Evolutionary conservation across 2,329 filamentous ascomycete species (phyloP), one percentile per base, ranked within the genome.

Genomic region (Xylariaceae sp.): DNA sequence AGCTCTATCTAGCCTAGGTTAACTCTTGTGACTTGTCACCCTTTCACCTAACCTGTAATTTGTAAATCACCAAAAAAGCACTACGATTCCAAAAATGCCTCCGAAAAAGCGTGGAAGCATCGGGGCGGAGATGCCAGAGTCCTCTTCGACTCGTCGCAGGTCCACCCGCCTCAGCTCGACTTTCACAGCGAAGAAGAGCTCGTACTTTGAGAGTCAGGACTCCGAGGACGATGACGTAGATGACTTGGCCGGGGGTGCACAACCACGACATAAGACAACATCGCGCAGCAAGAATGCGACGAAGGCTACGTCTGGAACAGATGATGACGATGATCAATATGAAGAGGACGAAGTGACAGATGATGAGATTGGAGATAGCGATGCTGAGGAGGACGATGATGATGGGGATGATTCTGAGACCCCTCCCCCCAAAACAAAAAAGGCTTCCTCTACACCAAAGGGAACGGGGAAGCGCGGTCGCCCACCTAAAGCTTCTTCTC

Each of bases 191-290:
- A 60, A 65, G 47, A 75, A 66, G 60, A 76, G 72, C 59, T 59
- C 57, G 13, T 77, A 76, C 52, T 76, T 76, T 51, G 71, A 74
- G 41, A 24, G 15, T 8, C 11, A 28, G n/a, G n/a, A n/a, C n/a
- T n/a, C n/a, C n/a, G n/a, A n/a, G n/a, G n/a, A n/a, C 24, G 54
- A 53, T 40, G 50, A 50, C 30, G 44, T 41, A 28, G 46, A 50
- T 16, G 51, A 55, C 13, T 43, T 13, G 43, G 50, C 3, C 5
- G 30, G 31, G 15, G 50, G 54, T 4, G 44, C 9, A 17, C 21
- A 31, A 2, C 49, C 48, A 2, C 49, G 51, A 16, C 47, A 44
- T 12, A 53, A 53, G 31, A 24, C 29, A 17, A 33, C 36, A 6
- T 53, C 50, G 35, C 47, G 34, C 13, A n/a, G 31, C 4, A 33